Base-by-base conservation (phyloP, 352 stramenopile species). In the Phytophthora pisi region DNA sequence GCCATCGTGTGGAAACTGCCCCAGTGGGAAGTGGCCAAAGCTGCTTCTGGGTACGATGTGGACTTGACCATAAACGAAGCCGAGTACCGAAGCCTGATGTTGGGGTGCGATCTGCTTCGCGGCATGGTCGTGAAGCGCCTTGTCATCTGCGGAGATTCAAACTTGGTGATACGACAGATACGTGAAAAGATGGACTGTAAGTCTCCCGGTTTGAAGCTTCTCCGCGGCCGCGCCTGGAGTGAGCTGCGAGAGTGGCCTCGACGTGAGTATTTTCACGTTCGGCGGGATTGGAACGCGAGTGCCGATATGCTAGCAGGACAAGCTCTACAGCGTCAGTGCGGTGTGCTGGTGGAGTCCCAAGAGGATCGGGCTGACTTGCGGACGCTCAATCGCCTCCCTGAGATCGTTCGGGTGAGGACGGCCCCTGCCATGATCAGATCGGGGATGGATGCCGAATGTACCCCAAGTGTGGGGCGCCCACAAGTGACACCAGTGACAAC, bases 281-380 rank as follows among this genome's bases (percentile, higher is more conserved):
- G 30, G 1, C 9, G 56, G 47, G 56, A 63, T 13, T 63, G 56
- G 45, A 55, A 63, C 45, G 56, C 45, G 26, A 63, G 56, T 24
- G 45, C 43, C 9, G 45, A 63, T 20, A 47, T 53, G 26, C 24
- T 28, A 28, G 24, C 24, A 28, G 24, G 24, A 28, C 24, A 28
- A 28, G 24, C 24, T 28, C 24, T 46, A 2, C 55, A 54, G 47
- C 15, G 55, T 6, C 42, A 56, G 38, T 20, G 10, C 2, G 42
- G 56, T 0, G 2, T 36, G 31, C 15, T 38, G 0, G 31, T 46
- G n/a, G 9, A 34, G 2, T 18, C 5, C 26, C 24, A 6, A 13
- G 40, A 53, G 8, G 23, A 38, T 9, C 0, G 23, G 36, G 4
- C 7, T 18, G 34, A 58, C 3, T 10, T 15, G 20, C n/a, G 42